Percentiles rank a stretch among this genome's conserved stretches.
phyloP scores from a whole-genome alignment of 306 rosid species.

The Purshia tridentata region DNA sequence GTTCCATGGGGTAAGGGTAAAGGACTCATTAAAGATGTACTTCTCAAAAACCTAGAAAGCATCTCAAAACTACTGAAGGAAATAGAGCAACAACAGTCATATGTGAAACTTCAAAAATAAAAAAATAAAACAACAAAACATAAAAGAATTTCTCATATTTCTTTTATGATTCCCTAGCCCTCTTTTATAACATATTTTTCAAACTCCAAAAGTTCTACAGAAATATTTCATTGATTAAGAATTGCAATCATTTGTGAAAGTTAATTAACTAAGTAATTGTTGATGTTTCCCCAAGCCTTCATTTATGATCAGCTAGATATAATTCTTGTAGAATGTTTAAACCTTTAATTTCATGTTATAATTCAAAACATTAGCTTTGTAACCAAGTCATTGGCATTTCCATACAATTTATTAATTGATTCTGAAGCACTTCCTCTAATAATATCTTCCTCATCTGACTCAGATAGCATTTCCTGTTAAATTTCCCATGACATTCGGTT shows the following conservation, averaged over 20 bases:
- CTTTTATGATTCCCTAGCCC: background rate
- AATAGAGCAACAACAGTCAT: conserved; percentile 16
- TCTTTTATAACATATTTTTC: too few species aligned
- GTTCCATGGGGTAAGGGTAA: background rate
- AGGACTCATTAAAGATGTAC: conserved; percentile 8
- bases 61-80: background rate
- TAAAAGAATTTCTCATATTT: too few species aligned
- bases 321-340: background rate
- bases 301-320: conserved; percentile 1
- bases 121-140: background rate
- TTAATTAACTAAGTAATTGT: background rate
- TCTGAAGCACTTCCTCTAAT: background rate
- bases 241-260: background rate
- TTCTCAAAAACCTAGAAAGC: conserved; percentile 21
- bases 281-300: conserved; percentile 8
- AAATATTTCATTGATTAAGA: too few species aligned
- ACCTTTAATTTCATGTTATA: background rate
- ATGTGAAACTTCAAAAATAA: conserved; percentile 18
- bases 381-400: background rate
- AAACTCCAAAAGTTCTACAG: background rate
- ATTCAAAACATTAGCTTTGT: conserved; percentile 5
- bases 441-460: background rate
- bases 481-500: background rate
- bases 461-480: background rate
- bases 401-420: background rate